Evolutionary conservation across 176 grass and related monocot genomes (phyloP), one percentile per base, ranked within the genome.

Genomic region (Triticum aestivum): DNA sequence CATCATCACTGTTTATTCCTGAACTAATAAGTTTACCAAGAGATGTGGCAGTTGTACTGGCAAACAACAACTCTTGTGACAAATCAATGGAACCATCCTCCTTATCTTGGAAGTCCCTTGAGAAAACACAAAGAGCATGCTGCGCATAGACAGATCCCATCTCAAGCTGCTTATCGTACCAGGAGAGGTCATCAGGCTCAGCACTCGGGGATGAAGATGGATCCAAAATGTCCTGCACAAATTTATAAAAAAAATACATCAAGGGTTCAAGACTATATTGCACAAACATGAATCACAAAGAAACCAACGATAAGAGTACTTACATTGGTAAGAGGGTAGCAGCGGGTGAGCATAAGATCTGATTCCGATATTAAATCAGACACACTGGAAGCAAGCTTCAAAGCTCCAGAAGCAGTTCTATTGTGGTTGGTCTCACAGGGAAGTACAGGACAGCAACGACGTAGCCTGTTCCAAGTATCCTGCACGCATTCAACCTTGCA

Each of bases 91-190:
- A 86, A 72, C 62, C 79, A 81, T 78, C 84, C 45, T 58, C 86
- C 63, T 69, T 78, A 47, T 84, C 81, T 35, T 68, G 79, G 67
- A 69, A 89, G 9, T 82, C 69, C 39, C 64, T 90, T 75, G 85
- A 61, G 65, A 92, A 91, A 81, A 94, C 80, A 21, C 90, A 89
- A 79, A 98, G 88, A 80, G 90, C 96, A 63, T 95, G 96, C 63
- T 92, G 93, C 24, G 86, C 79, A 87, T 95, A 98, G 62, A 89
- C 86, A 86, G 96, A 94, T 86, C 88, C 96, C 67, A 98, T 98
- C 81, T 95, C 88, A 84, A 94, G 51, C 59, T 89, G 86, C 66
- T 85, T 80, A 66, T 79, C 83, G 42, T 92, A 94, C 88, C 91
- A 95, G 27, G 91, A 90, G 66, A 89, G 80, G 62, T 86, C 91